A percentile compares a stretch with the other conserved stretches of the same genome.
Conservation (phyloP, 2,329 filamentous ascomycete species). For the Colletotrichum tropicale region DNA sequence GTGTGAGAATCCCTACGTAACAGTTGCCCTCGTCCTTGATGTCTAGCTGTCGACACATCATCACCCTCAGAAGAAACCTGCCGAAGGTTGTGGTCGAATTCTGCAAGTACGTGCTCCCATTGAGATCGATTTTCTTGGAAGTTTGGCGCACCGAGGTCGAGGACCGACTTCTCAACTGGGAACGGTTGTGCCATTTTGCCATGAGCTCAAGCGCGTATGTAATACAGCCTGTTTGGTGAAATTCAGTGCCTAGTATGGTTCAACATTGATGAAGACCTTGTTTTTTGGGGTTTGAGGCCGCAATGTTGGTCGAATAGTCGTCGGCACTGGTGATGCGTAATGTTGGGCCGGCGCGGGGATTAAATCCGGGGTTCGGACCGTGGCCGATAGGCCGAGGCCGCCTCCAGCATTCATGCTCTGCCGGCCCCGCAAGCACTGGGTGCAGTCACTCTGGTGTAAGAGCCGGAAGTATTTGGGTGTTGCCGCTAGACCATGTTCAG, state of each 20-base stretch:
- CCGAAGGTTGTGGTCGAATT: background rate
- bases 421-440: background rate
- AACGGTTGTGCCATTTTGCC: background rate
- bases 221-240: background rate
- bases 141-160: background rate
- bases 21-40: background rate
- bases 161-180: background rate
- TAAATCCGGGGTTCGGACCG: background rate
- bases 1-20: background rate
- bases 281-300: background rate
- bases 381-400: background rate
- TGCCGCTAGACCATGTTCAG: background rate
- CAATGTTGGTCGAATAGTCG: background rate
- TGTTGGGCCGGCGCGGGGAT: background rate
- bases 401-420: background rate
- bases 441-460: background rate
- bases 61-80: background rate
- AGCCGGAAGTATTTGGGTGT: background rate
- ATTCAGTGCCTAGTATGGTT: background rate
- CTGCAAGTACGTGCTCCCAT: background rate
- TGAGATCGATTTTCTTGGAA: background rate
- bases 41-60: background rate
- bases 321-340: background rate
- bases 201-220: background rate
- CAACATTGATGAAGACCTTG: background rate